Conservation (phyloP, 2,329 filamentous ascomycete genomes). For the Graphium sp. region DNA sequence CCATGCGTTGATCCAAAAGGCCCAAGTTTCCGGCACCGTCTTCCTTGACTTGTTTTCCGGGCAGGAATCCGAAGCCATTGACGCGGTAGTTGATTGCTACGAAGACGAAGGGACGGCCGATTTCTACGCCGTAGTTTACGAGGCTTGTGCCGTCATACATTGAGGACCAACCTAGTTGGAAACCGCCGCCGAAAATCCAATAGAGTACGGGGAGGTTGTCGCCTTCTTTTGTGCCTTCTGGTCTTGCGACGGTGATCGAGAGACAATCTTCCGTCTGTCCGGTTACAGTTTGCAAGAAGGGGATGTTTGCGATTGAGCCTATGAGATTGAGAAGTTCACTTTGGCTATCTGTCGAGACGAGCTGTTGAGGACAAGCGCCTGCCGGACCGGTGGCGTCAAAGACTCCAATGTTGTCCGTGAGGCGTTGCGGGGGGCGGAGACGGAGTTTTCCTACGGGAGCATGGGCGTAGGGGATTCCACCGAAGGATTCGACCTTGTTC, state of each 20-base stretch:
- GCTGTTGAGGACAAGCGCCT: conserved; percentile 57
- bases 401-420: conserved; percentile 39
- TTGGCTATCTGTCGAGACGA: conserved; percentile 29
- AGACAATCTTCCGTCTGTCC: conserved; percentile 46
- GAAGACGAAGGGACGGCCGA: conserved; percentile 51
- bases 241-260: conserved; percentile 41
- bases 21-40: conserved; percentile 57
- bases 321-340: conserved; percentile 24
- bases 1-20: conserved; percentile 55
- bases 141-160: conserved; percentile 35
- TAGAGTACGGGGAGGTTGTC: conserved; percentile 50
- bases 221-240: conserved; percentile 31
- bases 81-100: conserved; percentile 67
- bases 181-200: conserved; percentile 57
- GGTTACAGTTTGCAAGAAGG: conserved; percentile 36
- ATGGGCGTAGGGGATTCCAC: conserved; percentile 59
- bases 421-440: conserved; percentile 48
- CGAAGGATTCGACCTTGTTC: conserved; percentile 46
- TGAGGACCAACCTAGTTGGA: conserved; percentile 31
- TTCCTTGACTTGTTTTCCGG: conserved; percentile 47
- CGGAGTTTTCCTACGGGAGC: conserved; percentile 49
- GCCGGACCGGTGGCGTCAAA: conserved; percentile 41
- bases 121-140: conserved; percentile 22
- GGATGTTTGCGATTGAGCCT: conserved; percentile 31
- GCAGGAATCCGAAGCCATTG: conserved; percentile 58